Evolutionary conservation across 305 asterid genomes (phyloP).

Genomic region (Petunia hybrid): DNA sequence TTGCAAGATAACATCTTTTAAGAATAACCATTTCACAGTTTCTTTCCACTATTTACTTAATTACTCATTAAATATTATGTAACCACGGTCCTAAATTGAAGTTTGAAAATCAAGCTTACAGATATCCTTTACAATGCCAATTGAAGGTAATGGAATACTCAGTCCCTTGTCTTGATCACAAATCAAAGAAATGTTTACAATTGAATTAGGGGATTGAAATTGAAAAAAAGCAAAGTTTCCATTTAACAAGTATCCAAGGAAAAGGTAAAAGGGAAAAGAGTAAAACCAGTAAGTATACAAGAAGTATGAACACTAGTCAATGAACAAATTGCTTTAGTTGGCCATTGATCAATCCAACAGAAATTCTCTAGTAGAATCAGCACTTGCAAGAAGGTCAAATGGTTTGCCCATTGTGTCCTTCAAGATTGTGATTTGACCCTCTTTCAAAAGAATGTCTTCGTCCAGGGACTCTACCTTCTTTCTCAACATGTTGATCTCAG

Average conservation of each 20-base stretch:
- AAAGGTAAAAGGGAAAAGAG: neutral
- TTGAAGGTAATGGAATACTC: neutral
- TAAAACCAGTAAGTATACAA: conserved; percentile 24
- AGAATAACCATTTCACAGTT: neutral
- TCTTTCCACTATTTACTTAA: neutral
- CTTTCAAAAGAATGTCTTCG: conserved; percentile 88
- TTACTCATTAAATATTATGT: too few relatives aligned
- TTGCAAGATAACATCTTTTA: neutral
- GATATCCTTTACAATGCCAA: neutral
- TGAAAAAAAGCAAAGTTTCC: conserved; percentile 7
- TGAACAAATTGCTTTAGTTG: conserved; percentile 8
- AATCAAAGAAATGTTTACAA: conserved; percentile 13
- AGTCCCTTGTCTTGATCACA: neutral
- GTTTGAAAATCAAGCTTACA: conserved; percentile 11
- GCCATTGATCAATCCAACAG: conserved; percentile 50
- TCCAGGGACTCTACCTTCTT: conserved; percentile 88
- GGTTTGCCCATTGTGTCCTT: conserved; percentile 81
- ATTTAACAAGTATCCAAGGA: neutral
- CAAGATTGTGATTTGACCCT: conserved; percentile 92
- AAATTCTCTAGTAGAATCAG: conserved; percentile 58
- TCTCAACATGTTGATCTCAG: conserved; percentile 67
- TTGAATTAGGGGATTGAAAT: conserved; percentile 16
- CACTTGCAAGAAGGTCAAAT: conserved; percentile 80
- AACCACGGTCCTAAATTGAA: neutral
- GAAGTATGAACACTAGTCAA: conserved; percentile 27